A percentile compares a stretch with the other conserved stretches of the same genome.
Conservation (phyloP, 1,284 basidiomycete genomes). For the Thecaphora frezii region DNA sequence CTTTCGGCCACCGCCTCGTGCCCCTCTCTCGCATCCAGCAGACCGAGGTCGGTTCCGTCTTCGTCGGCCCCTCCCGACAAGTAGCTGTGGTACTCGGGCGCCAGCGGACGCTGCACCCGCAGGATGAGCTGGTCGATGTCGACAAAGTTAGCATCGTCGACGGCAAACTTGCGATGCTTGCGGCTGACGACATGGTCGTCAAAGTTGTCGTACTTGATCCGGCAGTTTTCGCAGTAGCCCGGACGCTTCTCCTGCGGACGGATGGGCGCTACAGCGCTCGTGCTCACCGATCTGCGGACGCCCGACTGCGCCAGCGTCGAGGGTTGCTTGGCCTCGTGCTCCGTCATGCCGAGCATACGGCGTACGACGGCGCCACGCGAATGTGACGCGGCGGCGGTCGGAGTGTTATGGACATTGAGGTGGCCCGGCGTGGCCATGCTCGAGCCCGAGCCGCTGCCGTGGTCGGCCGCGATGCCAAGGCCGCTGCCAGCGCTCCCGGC, state of each 20-base stretch:
- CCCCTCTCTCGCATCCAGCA: neutral
- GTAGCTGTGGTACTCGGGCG: neutral
- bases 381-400: neutral
- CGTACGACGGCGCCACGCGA: neutral
- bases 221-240: constrained; percentile 97
- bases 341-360: constrained; percentile 5
- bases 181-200: constrained; percentile 77
- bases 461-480: constrained; percentile 15
- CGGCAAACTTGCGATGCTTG: constrained; percentile 84
- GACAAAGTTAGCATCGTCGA: constrained; percentile 76
- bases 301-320: neutral
- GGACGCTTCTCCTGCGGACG: constrained; percentile 73
- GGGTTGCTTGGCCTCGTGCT: neutral
- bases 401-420: neutral
- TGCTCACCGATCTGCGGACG: constrained; percentile 30
- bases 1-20: too few species aligned
- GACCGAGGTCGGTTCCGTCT: neutral
- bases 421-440: neutral
- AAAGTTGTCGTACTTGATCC: constrained; percentile 86
- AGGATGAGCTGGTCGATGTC: constrained; percentile 78
- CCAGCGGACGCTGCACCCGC: constrained; percentile 65
- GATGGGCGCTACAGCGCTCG: constrained; percentile 14
- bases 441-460: neutral
- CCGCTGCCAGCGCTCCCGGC: constrained; percentile 30
- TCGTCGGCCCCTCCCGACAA: neutral